phyloP scores from a whole-genome alignment of 1,284 basidiomycete species.

The Cystobasidium slooffiae region DNA sequence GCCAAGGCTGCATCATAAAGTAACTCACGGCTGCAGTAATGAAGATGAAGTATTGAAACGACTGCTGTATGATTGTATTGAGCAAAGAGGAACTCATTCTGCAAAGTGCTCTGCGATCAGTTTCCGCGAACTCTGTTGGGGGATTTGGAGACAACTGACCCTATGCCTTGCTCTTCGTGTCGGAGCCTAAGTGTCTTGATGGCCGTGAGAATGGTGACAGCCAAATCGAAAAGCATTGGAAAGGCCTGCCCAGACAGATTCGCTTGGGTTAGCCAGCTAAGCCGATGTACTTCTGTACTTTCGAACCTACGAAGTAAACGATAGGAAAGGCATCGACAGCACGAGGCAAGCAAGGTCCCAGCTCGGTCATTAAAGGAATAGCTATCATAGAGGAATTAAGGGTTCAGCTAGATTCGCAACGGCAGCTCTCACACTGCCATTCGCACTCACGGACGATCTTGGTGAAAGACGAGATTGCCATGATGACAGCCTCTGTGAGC shows the following conservation, averaged over 20 bases:
- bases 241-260: slow-evolving; percentile 6
- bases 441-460: slow-evolving; percentile 21
- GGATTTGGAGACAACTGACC: background rate
- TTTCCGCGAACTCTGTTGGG: too few species aligned
- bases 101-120: background rate
- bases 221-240: slow-evolving; percentile 34
- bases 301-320: slow-evolving; percentile 25
- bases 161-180: slow-evolving; percentile 12
- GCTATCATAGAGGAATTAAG: background rate
- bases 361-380: slow-evolving; percentile 1
- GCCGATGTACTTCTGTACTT: background rate
- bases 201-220: slow-evolving; percentile 20
- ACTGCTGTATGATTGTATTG: slow-evolving; percentile 34
- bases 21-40: slow-evolving; percentile 30
- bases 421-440: too few species aligned
- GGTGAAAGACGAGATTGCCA: slow-evolving; percentile 21
- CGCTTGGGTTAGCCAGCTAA: background rate
- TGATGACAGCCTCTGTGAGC: slow-evolving; percentile 28
- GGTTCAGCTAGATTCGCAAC: background rate
- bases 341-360: slow-evolving; percentile 26
- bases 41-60: slow-evolving; percentile 39
- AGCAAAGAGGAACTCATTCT: slow-evolving; percentile 20
- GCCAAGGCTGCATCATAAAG: background rate
- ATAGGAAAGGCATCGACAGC: slow-evolving; percentile 21
- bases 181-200: slow-evolving; percentile 17